phyloP scores from a whole-genome alignment of 2,329 filamentous ascomycete species.

The Colletotrichum lupini region DNA sequence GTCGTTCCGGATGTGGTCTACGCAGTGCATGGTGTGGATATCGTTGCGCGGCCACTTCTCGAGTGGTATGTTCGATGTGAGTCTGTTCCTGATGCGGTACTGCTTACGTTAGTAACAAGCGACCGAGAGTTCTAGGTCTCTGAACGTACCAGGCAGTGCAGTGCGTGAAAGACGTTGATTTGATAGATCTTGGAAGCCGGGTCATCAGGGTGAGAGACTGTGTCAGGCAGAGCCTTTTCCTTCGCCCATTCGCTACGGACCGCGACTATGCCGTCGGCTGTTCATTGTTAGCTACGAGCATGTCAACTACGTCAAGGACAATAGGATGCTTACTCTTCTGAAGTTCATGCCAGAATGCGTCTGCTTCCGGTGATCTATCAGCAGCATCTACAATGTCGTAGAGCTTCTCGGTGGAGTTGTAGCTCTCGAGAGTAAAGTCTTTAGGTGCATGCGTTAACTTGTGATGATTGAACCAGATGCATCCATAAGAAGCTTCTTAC shows the following conservation, averaged over 20 bases:
- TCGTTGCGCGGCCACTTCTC: slow-evolving; percentile 14
- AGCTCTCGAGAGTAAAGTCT: not conserved
- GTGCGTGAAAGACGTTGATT: slow-evolving; percentile 16
- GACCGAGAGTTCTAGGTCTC: rapidly evolving
- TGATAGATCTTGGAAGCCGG: not conserved
- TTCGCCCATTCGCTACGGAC: not conserved
- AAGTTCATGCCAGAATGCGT: not conserved
- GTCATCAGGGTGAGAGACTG: not conserved
- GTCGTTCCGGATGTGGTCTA: slow-evolving; percentile 5
- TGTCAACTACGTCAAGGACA: not conserved
- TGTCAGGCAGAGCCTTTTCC: not conserved
- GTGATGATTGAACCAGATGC: not conserved
- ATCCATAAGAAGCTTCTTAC: not conserved
- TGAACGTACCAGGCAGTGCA: slow-evolving; percentile 9
- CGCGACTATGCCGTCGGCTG: not conserved
- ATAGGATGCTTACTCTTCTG: not conserved
- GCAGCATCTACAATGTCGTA: not conserved
- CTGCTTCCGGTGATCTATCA: not conserved
- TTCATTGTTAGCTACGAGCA: not conserved
- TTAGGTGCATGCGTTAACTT: not conserved
- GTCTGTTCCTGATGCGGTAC: slow-evolving; percentile 15
- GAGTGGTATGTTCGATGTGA: not conserved
- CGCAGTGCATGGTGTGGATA: slow-evolving; percentile 16
- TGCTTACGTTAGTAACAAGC: not conserved
- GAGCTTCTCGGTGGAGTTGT: not conserved